Evolutionary conservation across 2,329 filamentous ascomycete genomes (phyloP).

Genomic region (Immersiporthe knoxdaviesiana): DNA sequence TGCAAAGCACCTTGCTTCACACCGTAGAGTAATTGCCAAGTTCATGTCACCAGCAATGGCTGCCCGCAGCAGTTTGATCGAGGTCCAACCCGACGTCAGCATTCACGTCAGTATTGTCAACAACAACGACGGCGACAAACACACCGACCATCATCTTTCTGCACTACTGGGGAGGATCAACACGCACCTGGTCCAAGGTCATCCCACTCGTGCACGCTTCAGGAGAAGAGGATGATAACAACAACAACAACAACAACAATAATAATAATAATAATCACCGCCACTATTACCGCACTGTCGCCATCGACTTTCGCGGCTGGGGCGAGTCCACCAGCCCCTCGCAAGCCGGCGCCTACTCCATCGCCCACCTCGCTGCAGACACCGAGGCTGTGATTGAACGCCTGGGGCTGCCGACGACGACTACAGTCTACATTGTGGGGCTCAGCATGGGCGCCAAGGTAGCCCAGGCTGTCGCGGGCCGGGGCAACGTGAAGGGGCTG

Average conservation of each 20-base stretch:
- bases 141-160: conserved; percentile 36
- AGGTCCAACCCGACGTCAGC: background rate
- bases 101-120: background rate
- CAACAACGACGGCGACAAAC: background rate
- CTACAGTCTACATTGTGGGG: conserved; percentile 40
- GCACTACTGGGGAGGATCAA: conserved; percentile 45
- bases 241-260: too few relatives aligned
- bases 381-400: conserved; percentile 33
- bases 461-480: conserved; percentile 34
- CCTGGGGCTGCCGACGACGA: conserved; percentile 23
- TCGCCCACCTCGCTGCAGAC: conserved; percentile 32
- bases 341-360: conserved; percentile 36
- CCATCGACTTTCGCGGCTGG: conserved; percentile 44
- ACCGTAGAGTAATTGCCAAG: too few relatives aligned
- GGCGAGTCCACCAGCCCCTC: conserved; percentile 39
- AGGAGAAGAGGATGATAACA: background rate
- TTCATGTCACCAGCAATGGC: background rate
- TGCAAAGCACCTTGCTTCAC: background rate
- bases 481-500: conserved; percentile 22
- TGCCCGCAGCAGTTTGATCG: background rate
- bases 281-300: conserved; percentile 35
- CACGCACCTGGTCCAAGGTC: conserved; percentile 37
- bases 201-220: conserved; percentile 26
- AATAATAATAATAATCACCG: background rate
- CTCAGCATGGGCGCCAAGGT: conserved; percentile 48